Percentiles rank a stretch among this genome's conserved stretches.
Evolutionary conservation across 2,329 filamentous ascomycete species (phyloP).

Genomic region (Aspergillus floridensis): DNA sequence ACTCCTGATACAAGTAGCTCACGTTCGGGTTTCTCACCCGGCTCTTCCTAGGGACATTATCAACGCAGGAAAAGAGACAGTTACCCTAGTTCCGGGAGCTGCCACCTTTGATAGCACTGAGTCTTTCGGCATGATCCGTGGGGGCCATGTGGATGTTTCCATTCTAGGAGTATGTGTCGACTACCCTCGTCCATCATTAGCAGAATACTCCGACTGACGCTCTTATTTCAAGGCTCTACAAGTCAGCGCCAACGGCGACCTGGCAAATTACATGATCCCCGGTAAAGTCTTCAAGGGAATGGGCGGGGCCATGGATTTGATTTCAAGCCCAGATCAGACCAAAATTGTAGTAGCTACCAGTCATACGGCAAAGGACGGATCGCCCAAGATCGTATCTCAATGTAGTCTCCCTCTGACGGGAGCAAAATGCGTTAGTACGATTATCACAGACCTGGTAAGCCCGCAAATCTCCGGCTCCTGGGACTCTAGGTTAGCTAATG

Average conservation of each 20-base stretch:
- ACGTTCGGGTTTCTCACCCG: neutral
- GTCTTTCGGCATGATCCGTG: conserved; percentile 83
- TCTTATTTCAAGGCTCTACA: conserved; percentile 59
- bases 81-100: conserved; percentile 73
- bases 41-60: conserved; percentile 60
- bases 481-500: neutral
- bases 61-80: conserved; percentile 85
- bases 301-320: conserved; percentile 74
- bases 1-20: neutral
- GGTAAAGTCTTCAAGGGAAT: conserved; percentile 85
- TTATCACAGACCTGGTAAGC: conserved; percentile 70
- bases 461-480: neutral
- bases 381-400: conserved; percentile 63
- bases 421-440: conserved; percentile 65
- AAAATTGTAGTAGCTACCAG: conserved; percentile 72
- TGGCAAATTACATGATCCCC: conserved; percentile 89
- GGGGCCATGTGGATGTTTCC: conserved; percentile 78
- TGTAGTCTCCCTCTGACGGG: conserved; percentile 66
- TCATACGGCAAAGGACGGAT: conserved; percentile 67
- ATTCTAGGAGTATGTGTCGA: conserved; percentile 62
- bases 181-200: neutral
- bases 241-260: conserved; percentile 72
- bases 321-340: conserved; percentile 67
- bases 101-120: conserved; percentile 76
- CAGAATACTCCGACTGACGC: neutral